Evolutionary conservation across 768 basidiomycete species (phyloP), one percentile per base, ranked within the genome.

Genomic region (Termitomyces sp.): DNA sequence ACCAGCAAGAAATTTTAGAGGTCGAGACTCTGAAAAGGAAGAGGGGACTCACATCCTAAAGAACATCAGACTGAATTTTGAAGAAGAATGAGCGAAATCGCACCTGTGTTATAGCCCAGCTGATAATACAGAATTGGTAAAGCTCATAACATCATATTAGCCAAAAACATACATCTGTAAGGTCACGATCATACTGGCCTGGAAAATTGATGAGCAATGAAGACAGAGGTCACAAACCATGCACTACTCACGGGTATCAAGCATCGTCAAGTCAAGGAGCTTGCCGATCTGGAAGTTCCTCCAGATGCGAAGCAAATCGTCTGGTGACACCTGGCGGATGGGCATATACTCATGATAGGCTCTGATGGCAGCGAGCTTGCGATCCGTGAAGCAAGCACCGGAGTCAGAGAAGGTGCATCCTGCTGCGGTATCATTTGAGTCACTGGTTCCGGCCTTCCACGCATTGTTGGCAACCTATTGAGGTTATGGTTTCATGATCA

Each of bases 281-380:
- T 82, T 82, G 46, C 83, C 84, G 37, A 86, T 77, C 69, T 83
- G 79, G 71, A 86, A 84, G 63, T 81, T 83, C 34, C 83, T 76
- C 81, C 82, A 85, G 53, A 84, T 84, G 27, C 82, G 74, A 16
- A 85, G 75, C 61, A 79, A 75, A 67, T 84, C 81, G 51, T 76
- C 75, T 1, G 76, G 74, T 41, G 76, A 76, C 18, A 85, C 80
- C 59, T 84, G 80, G 10, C 84, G 75, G 58, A 85, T 81, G 13
- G 82, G 83, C 72, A 85, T 76, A 82, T 82, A 84, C 59, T 83
- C 81, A 62, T 84, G 80, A 63, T 82, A 83, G 1, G 81, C 81
- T 29, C 82, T 71, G 22, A 83, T 78, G 4, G 80, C 82, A 34
- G 82, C 81, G 4, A 82, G 65, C 66, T 84, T 84, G 41, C 84